phyloP scores from a whole-genome alignment of 192 early-diverging fungal genomes.

The Backusella tuberculispora region DNA sequence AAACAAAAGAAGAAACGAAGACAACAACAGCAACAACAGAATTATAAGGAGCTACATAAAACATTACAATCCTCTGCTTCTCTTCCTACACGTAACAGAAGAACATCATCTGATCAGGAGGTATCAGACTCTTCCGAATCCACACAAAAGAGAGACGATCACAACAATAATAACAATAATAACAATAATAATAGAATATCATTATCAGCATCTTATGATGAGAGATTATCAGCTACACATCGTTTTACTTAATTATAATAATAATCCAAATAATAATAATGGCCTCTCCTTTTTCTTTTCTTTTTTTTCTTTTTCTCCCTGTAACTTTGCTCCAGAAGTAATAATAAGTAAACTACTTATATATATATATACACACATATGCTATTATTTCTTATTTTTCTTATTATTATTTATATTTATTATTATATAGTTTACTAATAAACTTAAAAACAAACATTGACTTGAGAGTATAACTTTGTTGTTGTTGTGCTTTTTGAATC shows the following conservation, averaged over 20 bases:
- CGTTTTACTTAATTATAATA: neutral
- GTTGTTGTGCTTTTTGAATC: too few species aligned
- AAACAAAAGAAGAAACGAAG: constrained; percentile 24
- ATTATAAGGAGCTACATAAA: constrained; percentile 3
- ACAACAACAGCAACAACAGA: constrained; percentile 15
- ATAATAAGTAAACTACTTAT: neutral
- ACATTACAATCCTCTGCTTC: constrained; percentile 42
- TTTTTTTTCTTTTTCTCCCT: too few species aligned
- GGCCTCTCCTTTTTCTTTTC: neutral
- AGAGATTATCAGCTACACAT: constrained; percentile 21
- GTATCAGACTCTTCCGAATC: constrained; percentile 9
- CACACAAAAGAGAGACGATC: neutral
- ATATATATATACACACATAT: neutral
- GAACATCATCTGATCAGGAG: neutral
- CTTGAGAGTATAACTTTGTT: neutral
- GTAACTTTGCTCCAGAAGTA: neutral
- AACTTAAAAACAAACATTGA: neutral
- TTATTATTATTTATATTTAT: neutral
- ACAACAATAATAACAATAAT: neutral
- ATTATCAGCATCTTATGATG: constrained; percentile 36
- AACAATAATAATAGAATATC: neutral
- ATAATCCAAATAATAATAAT: neutral
- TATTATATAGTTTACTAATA: neutral
- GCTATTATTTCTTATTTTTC: neutral
- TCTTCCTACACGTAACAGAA: constrained; percentile 34